Evolutionary conservation across 2,329 filamentous ascomycete species (phyloP).

Genomic region (Dothidotthia symphoricarpi): DNA sequence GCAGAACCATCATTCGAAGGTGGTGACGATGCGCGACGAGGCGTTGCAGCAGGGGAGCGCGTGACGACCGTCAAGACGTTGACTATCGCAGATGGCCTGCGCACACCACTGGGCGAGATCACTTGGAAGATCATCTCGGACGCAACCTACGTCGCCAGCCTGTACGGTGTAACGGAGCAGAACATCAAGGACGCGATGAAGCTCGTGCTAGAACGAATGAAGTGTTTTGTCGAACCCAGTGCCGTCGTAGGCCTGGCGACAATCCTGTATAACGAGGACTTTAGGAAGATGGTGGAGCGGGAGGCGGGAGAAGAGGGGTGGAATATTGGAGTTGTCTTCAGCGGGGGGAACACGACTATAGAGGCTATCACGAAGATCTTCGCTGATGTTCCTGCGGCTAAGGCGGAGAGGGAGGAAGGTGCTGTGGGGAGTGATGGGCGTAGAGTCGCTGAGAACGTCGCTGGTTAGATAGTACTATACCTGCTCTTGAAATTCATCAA

Average conservation of each 20-base stretch:
- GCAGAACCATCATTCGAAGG: constrained; percentile 81
- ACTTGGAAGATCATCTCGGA: constrained; percentile 79
- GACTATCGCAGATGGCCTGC: constrained; percentile 84
- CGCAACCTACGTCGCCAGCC: constrained; percentile 63
- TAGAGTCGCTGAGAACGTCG: constrained; percentile 48
- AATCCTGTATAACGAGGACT: constrained; percentile 81
- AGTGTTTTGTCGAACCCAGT: constrained; percentile 87
- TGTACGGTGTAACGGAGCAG: constrained; percentile 75
- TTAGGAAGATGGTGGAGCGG: constrained; percentile 61
- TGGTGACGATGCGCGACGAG: constrained; percentile 76
- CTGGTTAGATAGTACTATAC: too few relatives aligned
- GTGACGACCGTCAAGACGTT: constrained; percentile 69
- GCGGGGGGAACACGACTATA: constrained; percentile 64
- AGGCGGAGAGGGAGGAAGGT: constrained; percentile 42
- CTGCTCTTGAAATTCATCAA: too few relatives aligned
- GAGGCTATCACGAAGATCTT: constrained; percentile 61
- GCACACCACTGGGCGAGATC: constrained; percentile 73
- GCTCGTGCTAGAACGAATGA: constrained; percentile 81
- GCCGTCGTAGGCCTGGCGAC: constrained; percentile 81
- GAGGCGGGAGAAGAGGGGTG: constrained; percentile 73
- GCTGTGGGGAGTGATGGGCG: constrained; percentile 44
- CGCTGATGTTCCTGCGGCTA: constrained; percentile 25
- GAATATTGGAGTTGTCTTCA: constrained; percentile 63
- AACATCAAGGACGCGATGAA: constrained; percentile 76
- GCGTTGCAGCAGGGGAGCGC: constrained; percentile 62